Base-by-base conservation (phyloP, 495 filamentous ascomycete genomes). In the Neurospora tetraspora region DNA sequence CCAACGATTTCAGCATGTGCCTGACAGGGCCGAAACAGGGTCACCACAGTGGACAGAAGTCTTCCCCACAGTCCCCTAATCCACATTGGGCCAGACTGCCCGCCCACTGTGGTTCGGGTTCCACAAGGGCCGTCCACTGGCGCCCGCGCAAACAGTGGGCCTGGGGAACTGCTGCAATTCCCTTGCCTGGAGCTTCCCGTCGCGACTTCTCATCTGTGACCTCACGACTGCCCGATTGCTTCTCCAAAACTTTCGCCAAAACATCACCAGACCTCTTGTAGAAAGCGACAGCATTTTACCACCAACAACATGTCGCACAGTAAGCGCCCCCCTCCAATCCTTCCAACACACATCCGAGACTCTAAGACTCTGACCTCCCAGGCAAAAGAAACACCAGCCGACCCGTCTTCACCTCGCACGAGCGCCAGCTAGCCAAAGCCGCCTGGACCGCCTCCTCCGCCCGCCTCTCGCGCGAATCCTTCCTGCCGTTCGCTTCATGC, bases 301-400 rank as follows among this genome's bases (percentile, higher is more conserved):
- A 36, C 68, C 47, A 68, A 16, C 69, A 72, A 38, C 45, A 89
- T 89, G 87, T 85, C 87, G 5, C 87, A 89, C 70, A 89, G 87
- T 89, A 86, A 75, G 85, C 75, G n/a, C 12, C 11, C 70, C 14
- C 1, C 34, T 18, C 38, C 59, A 23, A 20, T 59, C 12, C 34
- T 16, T 18, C n/a, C 4, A 38, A 38, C 31, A 69, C 53, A 20
- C 11, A 70, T 20, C 38, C 39, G 7, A 70, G n/a, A 74, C 31
- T 31, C 68, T 65, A 45, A 73, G 61, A 68, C 12, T n/a, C 78
- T 78, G 74, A 81, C 74, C 43, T 38, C 43, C 39, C 75, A 91
- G 89, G 90, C 81, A 97, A 98, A 86, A 91, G 95, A 75, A 98
- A 99, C 85, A 98, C 96, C 69, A 96, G 94, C 71, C 92, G 97